Percentiles rank a stretch among this genome's conserved stretches.
phyloP scores from a whole-genome alignment of 805 yeast species.

The Lachancea meyersii region DNA sequence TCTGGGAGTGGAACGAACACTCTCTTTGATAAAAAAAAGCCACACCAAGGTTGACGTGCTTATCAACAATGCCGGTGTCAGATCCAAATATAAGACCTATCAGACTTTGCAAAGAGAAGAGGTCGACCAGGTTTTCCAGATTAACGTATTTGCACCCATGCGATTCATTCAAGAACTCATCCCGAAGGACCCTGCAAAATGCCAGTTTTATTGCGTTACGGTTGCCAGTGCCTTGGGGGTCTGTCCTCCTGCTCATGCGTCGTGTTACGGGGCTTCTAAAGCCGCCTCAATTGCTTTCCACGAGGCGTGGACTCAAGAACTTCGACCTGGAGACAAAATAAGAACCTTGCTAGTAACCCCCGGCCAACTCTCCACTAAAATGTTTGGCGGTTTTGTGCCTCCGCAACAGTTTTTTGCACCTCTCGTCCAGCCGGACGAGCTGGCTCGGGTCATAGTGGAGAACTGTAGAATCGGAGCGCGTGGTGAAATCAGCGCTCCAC shows the following conservation, averaged over 20 bases:
- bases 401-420: conserved; percentile 79
- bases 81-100: conserved; percentile 46
- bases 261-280: conserved; percentile 81
- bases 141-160: conserved; percentile 62
- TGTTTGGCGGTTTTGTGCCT: conserved; percentile 72
- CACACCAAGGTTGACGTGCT: conserved; percentile 49
- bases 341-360: conserved; percentile 73
- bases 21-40: conserved; percentile 37
- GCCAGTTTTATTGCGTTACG: conserved; percentile 70
- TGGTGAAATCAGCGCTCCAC: conserved; percentile 66
- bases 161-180: conserved; percentile 60
- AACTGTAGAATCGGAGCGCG: conserved; percentile 56
- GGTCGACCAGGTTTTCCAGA: conserved; percentile 50
- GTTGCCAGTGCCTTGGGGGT: conserved; percentile 77
- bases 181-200: conserved; percentile 45
- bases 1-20: conserved; percentile 36
- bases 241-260: conserved; percentile 68
- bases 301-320: conserved; percentile 72
- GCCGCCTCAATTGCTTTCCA: conserved; percentile 79
- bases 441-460: conserved; percentile 50
- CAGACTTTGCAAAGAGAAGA: conserved; percentile 46
- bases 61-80: conserved; percentile 79
- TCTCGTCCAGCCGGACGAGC: conserved; percentile 49
- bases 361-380: conserved; percentile 70
- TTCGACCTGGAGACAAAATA: conserved; percentile 43